phyloP scores from a whole-genome alignment of 176 grass and related monocot genomes.

The Carex cristatella region DNA sequence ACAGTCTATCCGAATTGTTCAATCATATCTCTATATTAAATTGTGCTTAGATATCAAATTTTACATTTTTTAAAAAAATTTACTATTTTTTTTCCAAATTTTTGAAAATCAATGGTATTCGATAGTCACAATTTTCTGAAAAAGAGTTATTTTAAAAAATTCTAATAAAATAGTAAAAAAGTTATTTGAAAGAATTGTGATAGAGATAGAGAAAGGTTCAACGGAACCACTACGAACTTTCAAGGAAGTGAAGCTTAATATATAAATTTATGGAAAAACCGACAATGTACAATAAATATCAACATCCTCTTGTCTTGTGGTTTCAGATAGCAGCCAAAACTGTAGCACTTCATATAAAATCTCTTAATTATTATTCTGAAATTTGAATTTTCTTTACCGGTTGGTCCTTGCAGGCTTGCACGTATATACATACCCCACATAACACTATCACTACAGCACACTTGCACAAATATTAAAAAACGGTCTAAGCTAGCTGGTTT shows the following conservation, averaged over 20 bases:
- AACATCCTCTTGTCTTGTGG: not conserved
- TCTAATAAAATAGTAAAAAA: too few species aligned
- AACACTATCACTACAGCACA: not conserved
- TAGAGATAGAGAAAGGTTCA: not conserved
- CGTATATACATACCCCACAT: constrained; percentile 7
- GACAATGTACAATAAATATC: not conserved
- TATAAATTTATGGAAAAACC: not conserved
- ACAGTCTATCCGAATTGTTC: too few species aligned
- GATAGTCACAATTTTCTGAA: too few species aligned
- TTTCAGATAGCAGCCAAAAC: not conserved
- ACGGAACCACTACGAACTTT: not conserved
- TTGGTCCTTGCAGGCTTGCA: not conserved
- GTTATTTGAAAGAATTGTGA: too few species aligned
- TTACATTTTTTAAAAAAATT: too few species aligned
- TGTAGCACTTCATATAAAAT: not conserved
- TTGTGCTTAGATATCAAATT: too few species aligned
- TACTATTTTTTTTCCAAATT: too few species aligned
- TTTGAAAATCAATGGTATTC: too few species aligned
- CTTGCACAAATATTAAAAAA: not conserved
- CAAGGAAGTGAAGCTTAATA: not conserved
- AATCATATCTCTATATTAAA: too few species aligned
- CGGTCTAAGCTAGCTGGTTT: not conserved
- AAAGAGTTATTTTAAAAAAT: too few species aligned
- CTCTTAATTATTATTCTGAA: not conserved
- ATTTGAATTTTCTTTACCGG: not conserved